Conservation (phyloP, 2,329 filamentous ascomycete species). For the Madurella fahalii region DNA sequence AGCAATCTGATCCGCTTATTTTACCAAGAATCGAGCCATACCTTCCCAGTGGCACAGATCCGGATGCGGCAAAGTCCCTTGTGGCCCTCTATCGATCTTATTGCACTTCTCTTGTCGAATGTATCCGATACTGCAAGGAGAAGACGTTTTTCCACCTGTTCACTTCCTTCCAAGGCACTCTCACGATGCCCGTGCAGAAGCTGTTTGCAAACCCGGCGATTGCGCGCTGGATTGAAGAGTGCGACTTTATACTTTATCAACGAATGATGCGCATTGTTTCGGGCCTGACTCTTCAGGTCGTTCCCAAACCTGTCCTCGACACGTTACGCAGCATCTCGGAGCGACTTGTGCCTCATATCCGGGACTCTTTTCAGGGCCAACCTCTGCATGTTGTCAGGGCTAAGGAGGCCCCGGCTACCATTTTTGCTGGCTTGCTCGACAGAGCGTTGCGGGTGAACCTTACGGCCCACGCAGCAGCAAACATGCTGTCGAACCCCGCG, state of each 20-base stretch:
- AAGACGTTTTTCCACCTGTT: conserved; percentile 95
- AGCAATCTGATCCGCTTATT: conserved; percentile 66
- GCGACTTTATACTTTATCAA: conserved; percentile 93
- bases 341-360: conserved; percentile 74
- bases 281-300: conserved; percentile 83
- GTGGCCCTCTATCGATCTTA: conserved; percentile 88
- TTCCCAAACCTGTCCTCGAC: conserved; percentile 81
- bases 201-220: conserved; percentile 76
- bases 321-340: conserved; percentile 84
- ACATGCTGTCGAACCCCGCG: conserved; percentile 82
- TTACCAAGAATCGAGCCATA: conserved; percentile 85
- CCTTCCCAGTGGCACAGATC: conserved; percentile 75
- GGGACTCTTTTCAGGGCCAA: conserved; percentile 78
- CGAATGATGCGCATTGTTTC: conserved; percentile 93
- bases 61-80: conserved; percentile 80
- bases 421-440: conserved; percentile 82
- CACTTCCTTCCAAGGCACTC: conserved; percentile 89
- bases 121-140: conserved; percentile 92
- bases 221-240: conserved; percentile 90
- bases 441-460: conserved; percentile 88
- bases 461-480: conserved; percentile 88
- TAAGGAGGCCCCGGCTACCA: conserved; percentile 80
- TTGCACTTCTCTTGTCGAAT: conserved; percentile 91
- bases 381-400: conserved; percentile 82
- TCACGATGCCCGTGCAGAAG: conserved; percentile 95